Percentiles rank a stretch among this genome's conserved stretches.
phyloP scores from a whole-genome alignment of 1,284 basidiomycete genomes.

The Cystobasidiaceae sp. region DNA sequence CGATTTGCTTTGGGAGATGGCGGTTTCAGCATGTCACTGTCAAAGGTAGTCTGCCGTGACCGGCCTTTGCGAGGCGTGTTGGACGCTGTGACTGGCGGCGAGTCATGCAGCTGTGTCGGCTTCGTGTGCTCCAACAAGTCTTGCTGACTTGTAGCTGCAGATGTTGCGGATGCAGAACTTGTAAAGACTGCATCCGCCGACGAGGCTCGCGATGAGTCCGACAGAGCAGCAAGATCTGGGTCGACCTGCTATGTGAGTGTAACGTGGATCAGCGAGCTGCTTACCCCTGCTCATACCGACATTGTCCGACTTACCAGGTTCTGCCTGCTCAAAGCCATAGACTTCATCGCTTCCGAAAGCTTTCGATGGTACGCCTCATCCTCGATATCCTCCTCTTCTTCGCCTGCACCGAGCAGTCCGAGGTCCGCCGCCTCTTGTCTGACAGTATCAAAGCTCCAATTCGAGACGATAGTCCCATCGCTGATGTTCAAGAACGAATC shows the following conservation, averaged over 20 bases:
- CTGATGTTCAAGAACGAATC: constrained; percentile 35
- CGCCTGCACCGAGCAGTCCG: constrained; percentile 53
- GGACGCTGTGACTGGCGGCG: background rate
- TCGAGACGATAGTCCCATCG: constrained; percentile 64
- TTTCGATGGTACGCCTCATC: constrained; percentile 20
- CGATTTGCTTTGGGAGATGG: background rate
- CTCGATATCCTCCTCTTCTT: constrained; percentile 43
- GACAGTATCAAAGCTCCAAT: constrained; percentile 94
- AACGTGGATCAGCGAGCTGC: no score
- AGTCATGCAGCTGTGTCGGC: no score
- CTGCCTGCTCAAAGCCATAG: constrained; percentile 9
- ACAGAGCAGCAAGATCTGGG: constrained; percentile 36
- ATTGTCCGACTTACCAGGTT: background rate
- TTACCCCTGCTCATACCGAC: no score
- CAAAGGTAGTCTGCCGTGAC: constrained; percentile 38
- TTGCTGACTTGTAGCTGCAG: constrained; percentile 35
- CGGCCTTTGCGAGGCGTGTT: constrained; percentile 15
- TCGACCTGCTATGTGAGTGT: constrained; percentile 29
- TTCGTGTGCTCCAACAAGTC: constrained; percentile 27
- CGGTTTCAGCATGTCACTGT: constrained; percentile 40
- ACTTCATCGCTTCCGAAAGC: constrained; percentile 14
- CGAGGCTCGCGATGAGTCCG: constrained; percentile 2
- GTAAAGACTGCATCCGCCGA: constrained; percentile 1
- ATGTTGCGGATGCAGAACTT: constrained; percentile 2
- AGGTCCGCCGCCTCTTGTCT: constrained; percentile 48